These are phyloP conservation scores for Tetrapisispora iriomotensis DNA, from an alignment of 805 yeast genomes.

Conservation along the genomic window DNA sequence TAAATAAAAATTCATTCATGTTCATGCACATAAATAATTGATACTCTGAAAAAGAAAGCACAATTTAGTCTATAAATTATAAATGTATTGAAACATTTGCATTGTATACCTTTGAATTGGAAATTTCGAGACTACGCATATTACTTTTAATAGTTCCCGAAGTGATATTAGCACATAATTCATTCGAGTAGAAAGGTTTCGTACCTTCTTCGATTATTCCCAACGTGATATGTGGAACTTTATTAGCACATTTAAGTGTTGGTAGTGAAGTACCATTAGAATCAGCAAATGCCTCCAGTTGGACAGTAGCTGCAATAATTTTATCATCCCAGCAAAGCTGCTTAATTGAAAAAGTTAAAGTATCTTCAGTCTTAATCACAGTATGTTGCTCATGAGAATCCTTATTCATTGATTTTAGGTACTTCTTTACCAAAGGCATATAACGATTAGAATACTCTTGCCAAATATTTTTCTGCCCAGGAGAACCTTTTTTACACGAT, in stretches of 20 bases:
- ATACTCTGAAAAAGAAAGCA: too few species aligned
- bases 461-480: slow-evolving; percentile 22
- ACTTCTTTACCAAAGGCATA: slow-evolving; percentile 3
- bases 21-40: too few species aligned
- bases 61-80: too few species aligned
- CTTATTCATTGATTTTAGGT: slow-evolving; percentile 1
- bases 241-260: slow-evolving; percentile 31
- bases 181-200: slow-evolving; percentile 46
- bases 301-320: slow-evolving; percentile 47
- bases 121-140: not conserved
- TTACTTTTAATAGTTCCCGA: not conserved
- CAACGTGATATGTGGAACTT: slow-evolving; percentile 60
- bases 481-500: slow-evolving; percentile 26
- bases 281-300: slow-evolving; percentile 10
- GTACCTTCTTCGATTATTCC: slow-evolving; percentile 43
- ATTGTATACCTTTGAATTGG: not conserved
- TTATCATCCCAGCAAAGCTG: slow-evolving; percentile 41
- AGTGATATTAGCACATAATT: slow-evolving; percentile 18
- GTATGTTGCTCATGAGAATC: slow-evolving; percentile 9
- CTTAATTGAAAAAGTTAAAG: slow-evolving; percentile 34
- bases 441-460: slow-evolving; percentile 18
- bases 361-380: slow-evolving; percentile 13
- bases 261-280: slow-evolving; percentile 7
- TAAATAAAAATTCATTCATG: too few species aligned
- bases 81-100: not conserved